Conservation (phyloP, 2,329 filamentous ascomycete genomes). For the Diaporthe citrichinensis region DNA sequence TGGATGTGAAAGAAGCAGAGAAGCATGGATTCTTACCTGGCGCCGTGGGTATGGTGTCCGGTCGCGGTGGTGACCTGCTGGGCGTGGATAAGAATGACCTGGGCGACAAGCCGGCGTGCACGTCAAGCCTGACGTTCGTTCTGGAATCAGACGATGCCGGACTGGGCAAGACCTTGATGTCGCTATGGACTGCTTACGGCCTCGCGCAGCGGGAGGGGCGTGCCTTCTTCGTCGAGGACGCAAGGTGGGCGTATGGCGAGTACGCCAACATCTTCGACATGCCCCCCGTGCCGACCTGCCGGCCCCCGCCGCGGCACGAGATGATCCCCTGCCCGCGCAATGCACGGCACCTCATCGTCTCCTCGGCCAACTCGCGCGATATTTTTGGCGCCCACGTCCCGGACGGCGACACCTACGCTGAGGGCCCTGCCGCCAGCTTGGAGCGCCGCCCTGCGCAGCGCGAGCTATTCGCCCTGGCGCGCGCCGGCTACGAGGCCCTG, state of each 20-base stretch:
- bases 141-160: slow-evolving; percentile 83
- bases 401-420: slow-evolving; percentile 58
- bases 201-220: slow-evolving; percentile 81
- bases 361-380: slow-evolving; percentile 74
- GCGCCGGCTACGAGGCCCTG: slow-evolving; percentile 79
- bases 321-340: slow-evolving; percentile 85
- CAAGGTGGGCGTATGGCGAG: slow-evolving; percentile 84
- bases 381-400: slow-evolving; percentile 68
- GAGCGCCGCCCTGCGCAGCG: slow-evolving; percentile 66
- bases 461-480: slow-evolving; percentile 77
- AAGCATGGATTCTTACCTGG: slow-evolving; percentile 71
- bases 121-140: slow-evolving; percentile 81
- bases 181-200: slow-evolving; percentile 87
- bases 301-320: slow-evolving; percentile 79
- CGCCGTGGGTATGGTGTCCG: slow-evolving; percentile 52
- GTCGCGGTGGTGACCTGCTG: slow-evolving; percentile 55
- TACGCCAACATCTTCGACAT: slow-evolving; percentile 80
- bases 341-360: slow-evolving; percentile 81
- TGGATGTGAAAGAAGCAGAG: slow-evolving; percentile 83
- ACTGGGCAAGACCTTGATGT: slow-evolving; percentile 81
- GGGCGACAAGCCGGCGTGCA: slow-evolving; percentile 71
- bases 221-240: slow-evolving; percentile 88
- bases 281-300: slow-evolving; percentile 76
- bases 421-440: slow-evolving; percentile 64
- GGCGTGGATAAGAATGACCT: slow-evolving; percentile 61